A percentile compares a stretch with the other conserved stretches of the same genome.
phyloP scores from a whole-genome alignment of 2,329 filamentous ascomycete species.

The Cladosporium sp. region DNA sequence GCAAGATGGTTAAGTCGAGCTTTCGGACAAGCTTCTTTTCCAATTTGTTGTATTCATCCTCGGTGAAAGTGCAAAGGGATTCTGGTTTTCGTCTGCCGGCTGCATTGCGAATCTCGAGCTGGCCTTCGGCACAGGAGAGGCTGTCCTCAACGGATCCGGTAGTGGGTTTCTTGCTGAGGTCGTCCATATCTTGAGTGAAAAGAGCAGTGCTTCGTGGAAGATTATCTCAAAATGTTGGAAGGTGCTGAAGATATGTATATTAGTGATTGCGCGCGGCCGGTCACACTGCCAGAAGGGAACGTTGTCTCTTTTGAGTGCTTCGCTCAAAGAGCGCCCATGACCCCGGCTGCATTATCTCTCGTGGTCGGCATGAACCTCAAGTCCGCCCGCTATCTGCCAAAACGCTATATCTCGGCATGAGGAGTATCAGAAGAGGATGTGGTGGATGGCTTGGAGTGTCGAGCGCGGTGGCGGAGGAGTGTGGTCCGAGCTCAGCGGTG shows the following conservation, averaged over 20 bases:
- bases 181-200: not conserved
- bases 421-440: conserved; percentile 2
- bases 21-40: conserved; percentile 62
- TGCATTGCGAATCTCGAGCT: conserved; percentile 10
- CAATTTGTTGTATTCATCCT: not conserved
- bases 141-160: conserved; percentile 3
- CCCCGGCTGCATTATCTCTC: not conserved
- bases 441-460: too few species aligned
- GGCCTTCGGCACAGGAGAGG: conserved; percentile 8
- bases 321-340: not conserved
- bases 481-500: too few species aligned
- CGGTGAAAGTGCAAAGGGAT: not conserved
- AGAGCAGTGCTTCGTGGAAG: too few species aligned
- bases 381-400: too few species aligned
- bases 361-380: too few species aligned
- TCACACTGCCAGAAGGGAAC: not conserved
- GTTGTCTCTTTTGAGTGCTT: conserved; percentile 1
- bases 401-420: not conserved
- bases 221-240: too few species aligned
- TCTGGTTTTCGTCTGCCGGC: conserved; percentile 12
- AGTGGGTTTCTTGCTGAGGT: conserved; percentile 9
- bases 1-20: conserved; percentile 65
- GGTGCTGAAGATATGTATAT: too few species aligned
- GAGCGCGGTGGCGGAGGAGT: too few species aligned
- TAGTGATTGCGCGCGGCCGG: too few species aligned